Percentiles rank a stretch among this genome's conserved stretches.
Evolutionary conservation across 1,284 basidiomycete species (phyloP).

Genomic region (Phylloporus gajari): DNA sequence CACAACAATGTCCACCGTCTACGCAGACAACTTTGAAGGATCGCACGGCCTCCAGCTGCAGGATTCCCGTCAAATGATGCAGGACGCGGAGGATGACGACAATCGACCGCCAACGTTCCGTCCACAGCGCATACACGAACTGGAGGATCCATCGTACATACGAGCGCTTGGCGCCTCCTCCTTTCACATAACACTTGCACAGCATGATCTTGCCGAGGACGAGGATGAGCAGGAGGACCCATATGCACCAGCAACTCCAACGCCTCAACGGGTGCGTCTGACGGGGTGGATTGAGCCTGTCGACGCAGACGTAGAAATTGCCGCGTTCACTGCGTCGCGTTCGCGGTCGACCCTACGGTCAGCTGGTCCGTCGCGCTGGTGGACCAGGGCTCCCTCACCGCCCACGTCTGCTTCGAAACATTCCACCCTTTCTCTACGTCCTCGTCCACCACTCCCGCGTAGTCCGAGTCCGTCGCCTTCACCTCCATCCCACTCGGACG

Average conservation of each 20-base stretch:
- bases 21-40: slow-evolving; percentile 20
- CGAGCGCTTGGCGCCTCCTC: slow-evolving; percentile 21
- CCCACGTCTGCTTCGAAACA: slow-evolving; percentile 1
- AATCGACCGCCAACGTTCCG: slow-evolving; percentile 28
- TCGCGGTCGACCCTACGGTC: not conserved
- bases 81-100: slow-evolving; percentile 33
- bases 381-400: slow-evolving; percentile 3
- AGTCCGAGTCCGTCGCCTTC: slow-evolving; percentile 12
- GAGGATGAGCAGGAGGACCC: slow-evolving; percentile 19
- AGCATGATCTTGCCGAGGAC: not conserved
- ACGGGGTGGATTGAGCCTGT: slow-evolving; percentile 64
- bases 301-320: slow-evolving; percentile 50
- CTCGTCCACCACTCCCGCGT: not conserved
- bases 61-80: slow-evolving; percentile 25
- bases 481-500: slow-evolving; percentile 16
- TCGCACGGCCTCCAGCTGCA: slow-evolving; percentile 34
- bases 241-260: slow-evolving; percentile 24
- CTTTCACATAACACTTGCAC: not conserved
- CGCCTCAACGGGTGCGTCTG: slow-evolving; percentile 54
- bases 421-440: not conserved
- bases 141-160: slow-evolving; percentile 55
- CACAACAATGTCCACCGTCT: slow-evolving; percentile 41
- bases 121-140: slow-evolving; percentile 62
- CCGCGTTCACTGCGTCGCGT: slow-evolving; percentile 28
- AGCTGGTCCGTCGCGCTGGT: slow-evolving; percentile 1